A percentile compares a stretch with the other conserved stretches of the same genome.
These are phyloP conservation scores for Aphanomyces euteiches DNA, from an alignment of 352 stramenopile genomes.

Conservation along the genomic window DNA sequence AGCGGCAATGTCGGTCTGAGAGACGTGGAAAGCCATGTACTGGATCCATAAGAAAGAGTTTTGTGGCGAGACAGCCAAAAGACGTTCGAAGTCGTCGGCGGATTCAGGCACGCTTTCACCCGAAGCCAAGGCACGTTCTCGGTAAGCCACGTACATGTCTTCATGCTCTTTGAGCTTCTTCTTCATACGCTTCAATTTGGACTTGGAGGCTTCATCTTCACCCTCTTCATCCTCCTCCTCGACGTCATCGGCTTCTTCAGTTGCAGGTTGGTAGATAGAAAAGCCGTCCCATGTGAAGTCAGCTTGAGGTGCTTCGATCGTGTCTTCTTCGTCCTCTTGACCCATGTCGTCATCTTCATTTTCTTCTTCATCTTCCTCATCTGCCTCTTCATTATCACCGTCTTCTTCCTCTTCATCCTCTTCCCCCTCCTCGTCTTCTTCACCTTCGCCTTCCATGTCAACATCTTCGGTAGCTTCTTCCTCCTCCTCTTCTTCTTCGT, in stretches of 20 bases:
- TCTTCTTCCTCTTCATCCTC: conserved; percentile 41
- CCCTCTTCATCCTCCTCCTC: conserved; percentile 49
- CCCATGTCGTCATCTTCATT: conserved; percentile 42
- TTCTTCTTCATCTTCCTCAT: conserved; percentile 54
- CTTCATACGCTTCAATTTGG: conserved; percentile 74
- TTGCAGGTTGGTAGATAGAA: conserved; percentile 53
- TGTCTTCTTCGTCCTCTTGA: conserved; percentile 23
- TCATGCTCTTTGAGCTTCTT: conserved; percentile 91
- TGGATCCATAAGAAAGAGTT: conserved; percentile 96
- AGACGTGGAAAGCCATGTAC: conserved; percentile 98
- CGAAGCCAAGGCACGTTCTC: conserved; percentile 90
- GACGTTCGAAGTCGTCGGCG: conserved; percentile 92
- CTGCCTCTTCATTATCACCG: conserved; percentile 48
- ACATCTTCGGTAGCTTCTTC: conserved; percentile 46
- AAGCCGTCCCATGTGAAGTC: conserved; percentile 87
- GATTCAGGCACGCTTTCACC: conserved; percentile 90
- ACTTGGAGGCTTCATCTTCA: conserved; percentile 43
- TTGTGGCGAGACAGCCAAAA: conserved; percentile 91
- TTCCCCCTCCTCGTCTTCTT: conserved; percentile 42
- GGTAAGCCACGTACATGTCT: conserved; percentile 91
- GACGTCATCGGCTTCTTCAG: conserved; percentile 47
- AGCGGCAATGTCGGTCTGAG: conserved; percentile 90
- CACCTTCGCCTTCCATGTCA: conserved; percentile 51
- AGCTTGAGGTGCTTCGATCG: conserved; percentile 39
- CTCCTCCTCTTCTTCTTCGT: conserved; percentile 60